Evolutionary conservation across 176 grass and related monocot genomes (phyloP).

Genomic region (Melocanna baccifera): DNA sequence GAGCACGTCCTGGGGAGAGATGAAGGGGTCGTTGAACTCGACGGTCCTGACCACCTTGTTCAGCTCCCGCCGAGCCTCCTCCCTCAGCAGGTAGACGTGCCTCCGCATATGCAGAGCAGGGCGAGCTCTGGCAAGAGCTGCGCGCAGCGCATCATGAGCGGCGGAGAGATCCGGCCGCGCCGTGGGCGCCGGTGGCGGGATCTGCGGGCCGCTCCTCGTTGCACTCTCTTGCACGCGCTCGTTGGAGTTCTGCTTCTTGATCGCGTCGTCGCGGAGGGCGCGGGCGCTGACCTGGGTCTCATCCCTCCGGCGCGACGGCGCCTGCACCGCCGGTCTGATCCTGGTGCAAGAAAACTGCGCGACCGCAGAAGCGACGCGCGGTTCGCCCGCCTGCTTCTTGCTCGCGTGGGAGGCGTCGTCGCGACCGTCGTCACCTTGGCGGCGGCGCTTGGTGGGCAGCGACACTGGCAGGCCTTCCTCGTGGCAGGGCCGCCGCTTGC

Average conservation of each 20-base stretch:
- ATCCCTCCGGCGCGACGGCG: neutral
- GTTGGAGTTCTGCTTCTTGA: neutral
- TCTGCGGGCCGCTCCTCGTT: neutral
- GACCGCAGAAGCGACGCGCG: neutral
- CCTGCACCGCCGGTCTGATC: neutral
- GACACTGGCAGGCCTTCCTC: neutral
- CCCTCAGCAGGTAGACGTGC: neutral
- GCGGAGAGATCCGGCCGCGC: neutral
- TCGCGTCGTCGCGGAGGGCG: neutral
- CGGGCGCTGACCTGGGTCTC: neutral
- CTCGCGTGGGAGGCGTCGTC: neutral
- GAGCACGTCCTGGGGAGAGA: constrained; percentile 12
- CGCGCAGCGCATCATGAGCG: neutral
- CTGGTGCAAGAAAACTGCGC: neutral
- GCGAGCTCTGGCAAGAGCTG: neutral
- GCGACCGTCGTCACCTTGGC: neutral
- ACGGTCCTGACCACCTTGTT: constrained; percentile 34
- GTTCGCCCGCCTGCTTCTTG: neutral
- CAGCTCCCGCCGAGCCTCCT: constrained; percentile 29
- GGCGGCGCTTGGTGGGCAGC: neutral
- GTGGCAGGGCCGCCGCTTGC: neutral
- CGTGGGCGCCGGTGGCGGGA: neutral
- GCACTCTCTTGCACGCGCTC: neutral
- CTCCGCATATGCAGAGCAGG: neutral
- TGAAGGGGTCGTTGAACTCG: constrained; percentile 41